A percentile compares a stretch with the other conserved stretches of the same genome.
Conservation (phyloP, 495 filamentous ascomycete species). For the Podospora pseudopauciseta region DNA sequence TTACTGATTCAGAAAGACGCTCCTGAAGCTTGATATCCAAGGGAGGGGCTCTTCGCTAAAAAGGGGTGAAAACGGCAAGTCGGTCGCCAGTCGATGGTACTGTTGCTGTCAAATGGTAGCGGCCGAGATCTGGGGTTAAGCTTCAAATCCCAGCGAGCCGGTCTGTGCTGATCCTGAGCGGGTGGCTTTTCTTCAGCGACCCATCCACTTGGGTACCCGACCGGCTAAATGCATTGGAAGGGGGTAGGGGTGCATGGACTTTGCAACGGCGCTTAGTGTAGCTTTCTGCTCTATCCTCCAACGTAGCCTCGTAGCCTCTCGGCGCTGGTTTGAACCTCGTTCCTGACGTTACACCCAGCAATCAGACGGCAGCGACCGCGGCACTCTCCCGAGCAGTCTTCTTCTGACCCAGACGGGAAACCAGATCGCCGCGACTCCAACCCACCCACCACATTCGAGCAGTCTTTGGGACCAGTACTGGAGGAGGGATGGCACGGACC, state of each 20-base stretch:
- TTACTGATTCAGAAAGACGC: slow-evolving; percentile 1
- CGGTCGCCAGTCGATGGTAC: slow-evolving; percentile 6
- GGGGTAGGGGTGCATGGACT: slow-evolving; percentile 18
- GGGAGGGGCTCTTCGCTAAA: slow-evolving; percentile 18
- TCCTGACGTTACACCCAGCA: slow-evolving; percentile 17
- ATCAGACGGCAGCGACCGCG: slow-evolving; percentile 13
- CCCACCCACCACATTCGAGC: slow-evolving; percentile 1
- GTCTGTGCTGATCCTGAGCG: slow-evolving; percentile 34
- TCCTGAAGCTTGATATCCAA: not conserved
- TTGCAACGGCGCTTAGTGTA: slow-evolving; percentile 28
- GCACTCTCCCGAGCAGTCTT: slow-evolving; percentile 17
- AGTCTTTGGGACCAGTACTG: not conserved
- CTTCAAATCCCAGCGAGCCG: slow-evolving; percentile 23
- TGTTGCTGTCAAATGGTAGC: not conserved
- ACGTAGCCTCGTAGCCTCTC: too few species aligned
- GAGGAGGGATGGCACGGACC: slow-evolving; percentile 11
- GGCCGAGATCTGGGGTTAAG: slow-evolving; percentile 8
- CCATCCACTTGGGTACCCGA: slow-evolving; percentile 34
- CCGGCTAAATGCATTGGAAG: slow-evolving; percentile 33
- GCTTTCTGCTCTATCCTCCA: too few species aligned
- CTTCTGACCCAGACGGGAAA: slow-evolving; percentile 14
- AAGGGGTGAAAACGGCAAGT: slow-evolving; percentile 2
- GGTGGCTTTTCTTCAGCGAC: slow-evolving; percentile 33
- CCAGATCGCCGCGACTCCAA: slow-evolving; percentile 3
- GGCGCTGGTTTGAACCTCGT: not conserved